Conservation (phyloP, 1,284 basidiomycete genomes). For the Tilletia indica region DNA sequence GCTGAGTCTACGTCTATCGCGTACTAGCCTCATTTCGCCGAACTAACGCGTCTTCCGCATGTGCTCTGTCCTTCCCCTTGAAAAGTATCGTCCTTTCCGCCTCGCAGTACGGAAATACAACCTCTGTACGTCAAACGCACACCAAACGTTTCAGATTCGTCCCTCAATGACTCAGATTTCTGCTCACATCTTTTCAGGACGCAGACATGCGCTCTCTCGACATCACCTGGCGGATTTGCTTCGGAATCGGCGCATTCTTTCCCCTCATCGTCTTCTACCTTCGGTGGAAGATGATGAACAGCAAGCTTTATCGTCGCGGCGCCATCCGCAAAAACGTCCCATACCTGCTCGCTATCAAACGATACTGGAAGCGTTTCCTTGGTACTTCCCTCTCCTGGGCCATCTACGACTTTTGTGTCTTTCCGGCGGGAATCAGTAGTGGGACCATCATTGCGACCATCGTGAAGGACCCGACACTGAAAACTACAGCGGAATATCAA, state of each 20-base stretch:
- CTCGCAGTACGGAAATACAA: constrained; percentile 30
- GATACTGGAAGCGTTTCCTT: constrained; percentile 64
- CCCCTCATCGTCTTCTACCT: constrained; percentile 72
- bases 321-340: constrained; percentile 61
- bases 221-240: constrained; percentile 74
- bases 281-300: constrained; percentile 70
- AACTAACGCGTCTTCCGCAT: no score
- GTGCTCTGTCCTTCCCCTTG: no score
- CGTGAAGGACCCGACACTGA: constrained; percentile 61
- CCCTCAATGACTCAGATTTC: not conserved
- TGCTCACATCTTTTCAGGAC: not conserved
- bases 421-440: constrained; percentile 65
- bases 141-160: not conserved
- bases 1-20: no score
- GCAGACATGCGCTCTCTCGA: constrained; percentile 65
- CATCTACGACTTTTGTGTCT: constrained; percentile 70
- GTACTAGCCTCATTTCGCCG: no score
- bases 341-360: constrained; percentile 65
- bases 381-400: constrained; percentile 31
- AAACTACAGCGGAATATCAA: constrained; percentile 66
- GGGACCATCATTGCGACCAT: constrained; percentile 57
- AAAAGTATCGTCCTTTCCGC: constrained; percentile 65
- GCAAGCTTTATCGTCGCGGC: constrained; percentile 59
- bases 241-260: constrained; percentile 69
- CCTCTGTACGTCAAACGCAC: not conserved